Evolutionary conservation across 148 eudicot genomes (phyloP).

Genomic region (Chenopodium berlandieri): DNA sequence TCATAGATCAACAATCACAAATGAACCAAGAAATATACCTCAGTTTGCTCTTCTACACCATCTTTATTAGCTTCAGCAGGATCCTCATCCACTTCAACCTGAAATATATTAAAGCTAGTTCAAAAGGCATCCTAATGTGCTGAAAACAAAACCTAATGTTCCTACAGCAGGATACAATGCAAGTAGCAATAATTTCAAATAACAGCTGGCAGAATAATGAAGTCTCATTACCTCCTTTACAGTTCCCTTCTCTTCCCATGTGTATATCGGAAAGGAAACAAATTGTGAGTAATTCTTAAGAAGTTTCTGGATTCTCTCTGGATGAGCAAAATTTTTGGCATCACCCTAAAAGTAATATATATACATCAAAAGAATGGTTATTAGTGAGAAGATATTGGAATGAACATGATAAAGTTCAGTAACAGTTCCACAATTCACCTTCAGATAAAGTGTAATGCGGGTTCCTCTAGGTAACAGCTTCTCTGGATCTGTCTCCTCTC

Average conservation of each 20-base stretch:
- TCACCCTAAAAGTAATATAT: conserved; percentile 46
- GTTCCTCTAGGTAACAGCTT: conserved; percentile 92
- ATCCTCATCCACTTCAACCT: conserved; percentile 98
- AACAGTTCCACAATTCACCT: conserved; percentile 44
- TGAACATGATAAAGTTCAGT: background rate
- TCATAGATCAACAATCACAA: background rate
- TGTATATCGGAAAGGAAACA: conserved; percentile 95
- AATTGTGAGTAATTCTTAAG: conserved; percentile 96
- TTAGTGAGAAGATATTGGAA: background rate
- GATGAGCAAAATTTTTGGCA: conserved; percentile 89
- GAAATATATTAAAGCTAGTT: conserved; percentile 3
- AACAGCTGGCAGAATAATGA: conserved; percentile 4
- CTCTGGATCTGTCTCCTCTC: conserved; percentile 91
- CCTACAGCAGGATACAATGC: background rate
- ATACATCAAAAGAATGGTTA: background rate
- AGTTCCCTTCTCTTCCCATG: conserved; percentile 94
- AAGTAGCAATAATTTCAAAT: background rate
- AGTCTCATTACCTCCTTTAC: conserved; percentile 69
- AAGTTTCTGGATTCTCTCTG: conserved; percentile 84
- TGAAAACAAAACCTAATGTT: background rate
- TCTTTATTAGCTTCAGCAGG: conserved; percentile 67
- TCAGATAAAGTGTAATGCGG: conserved; percentile 68
- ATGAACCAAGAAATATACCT: conserved; percentile 33
- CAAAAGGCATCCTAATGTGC: background rate
- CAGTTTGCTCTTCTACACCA: conserved; percentile 53